These are phyloP conservation scores for Serendipita sp. DNA, from an alignment of 1,284 basidiomycete genomes.

Conservation along the genomic window DNA sequence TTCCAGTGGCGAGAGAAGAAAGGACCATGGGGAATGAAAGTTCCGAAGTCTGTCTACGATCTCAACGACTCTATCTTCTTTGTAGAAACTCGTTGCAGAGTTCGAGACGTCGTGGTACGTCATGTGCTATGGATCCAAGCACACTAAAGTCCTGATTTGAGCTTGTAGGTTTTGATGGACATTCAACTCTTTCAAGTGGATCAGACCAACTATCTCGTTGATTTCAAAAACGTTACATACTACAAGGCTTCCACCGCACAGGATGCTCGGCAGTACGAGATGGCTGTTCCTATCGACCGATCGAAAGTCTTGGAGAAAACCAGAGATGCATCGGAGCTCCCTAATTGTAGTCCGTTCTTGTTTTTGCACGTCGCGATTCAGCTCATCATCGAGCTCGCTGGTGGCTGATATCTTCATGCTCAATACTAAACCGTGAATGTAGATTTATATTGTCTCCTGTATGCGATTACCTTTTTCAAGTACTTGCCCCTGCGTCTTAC, in stretches of 20 bases:
- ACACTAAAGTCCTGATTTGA: constrained; percentile 8
- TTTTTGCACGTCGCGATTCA: constrained; percentile 92
- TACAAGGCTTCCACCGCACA: constrained; percentile 53
- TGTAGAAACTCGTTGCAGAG: constrained; percentile 83
- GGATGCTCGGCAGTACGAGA: constrained; percentile 53
- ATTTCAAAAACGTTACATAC: constrained; percentile 94
- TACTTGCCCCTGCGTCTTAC: neutral
- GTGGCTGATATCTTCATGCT: constrained; percentile 26
- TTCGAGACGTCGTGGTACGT: constrained; percentile 80
- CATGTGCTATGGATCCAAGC: neutral
- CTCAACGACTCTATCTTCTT: constrained; percentile 71
- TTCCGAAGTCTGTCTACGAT: constrained; percentile 29
- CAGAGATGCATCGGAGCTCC: constrained; percentile 7
- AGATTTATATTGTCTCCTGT: neutral
- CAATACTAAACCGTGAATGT: neutral
- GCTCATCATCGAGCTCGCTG: constrained; percentile 66
- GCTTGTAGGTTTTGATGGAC: constrained; percentile 77
- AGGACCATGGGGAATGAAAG: constrained; percentile 24
- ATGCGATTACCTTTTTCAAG: neutral
- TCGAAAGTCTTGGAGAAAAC: constrained; percentile 14
- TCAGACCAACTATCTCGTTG: constrained; percentile 90
- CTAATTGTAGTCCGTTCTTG: constrained; percentile 57
- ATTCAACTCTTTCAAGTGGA: constrained; percentile 94
- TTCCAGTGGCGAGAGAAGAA: constrained; percentile 95
- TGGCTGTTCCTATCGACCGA: constrained; percentile 29